Evolutionary conservation across 305 asterid genomes (phyloP).

Genomic region (Fraxinus angustifolia): DNA sequence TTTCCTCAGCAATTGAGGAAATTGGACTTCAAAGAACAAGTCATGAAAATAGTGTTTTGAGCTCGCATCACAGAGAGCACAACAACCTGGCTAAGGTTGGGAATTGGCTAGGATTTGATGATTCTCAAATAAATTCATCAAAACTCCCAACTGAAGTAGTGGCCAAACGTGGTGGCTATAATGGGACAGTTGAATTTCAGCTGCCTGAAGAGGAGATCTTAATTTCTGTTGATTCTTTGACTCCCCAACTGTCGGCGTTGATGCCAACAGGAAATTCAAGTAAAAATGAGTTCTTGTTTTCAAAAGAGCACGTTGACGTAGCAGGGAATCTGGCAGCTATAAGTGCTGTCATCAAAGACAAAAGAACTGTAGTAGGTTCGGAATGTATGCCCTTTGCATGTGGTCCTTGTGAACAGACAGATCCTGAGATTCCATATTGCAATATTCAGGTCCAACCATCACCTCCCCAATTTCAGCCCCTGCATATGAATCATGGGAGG

Average conservation of each 20-base stretch:
- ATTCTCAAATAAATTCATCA: slow-evolving; percentile 36
- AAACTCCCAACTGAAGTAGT: slow-evolving; percentile 35
- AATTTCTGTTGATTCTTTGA: slow-evolving; percentile 37
- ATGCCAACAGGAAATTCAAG: slow-evolving; percentile 41
- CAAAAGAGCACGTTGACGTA: slow-evolving; percentile 21
- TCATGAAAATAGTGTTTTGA: slow-evolving; percentile 27
- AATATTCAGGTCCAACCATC: slow-evolving; percentile 54
- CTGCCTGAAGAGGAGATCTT: slow-evolving; percentile 66
- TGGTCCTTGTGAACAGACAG: slow-evolving; percentile 50
- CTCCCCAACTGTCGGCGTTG: slow-evolving; percentile 31
- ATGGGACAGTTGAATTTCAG: slow-evolving; percentile 41
- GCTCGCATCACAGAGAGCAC: slow-evolving; percentile 41
- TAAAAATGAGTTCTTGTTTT: slow-evolving; percentile 33
- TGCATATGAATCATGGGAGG: slow-evolving; percentile 54
- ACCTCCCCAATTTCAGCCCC: slow-evolving; percentile 49
- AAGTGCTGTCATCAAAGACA: slow-evolving; percentile 43
- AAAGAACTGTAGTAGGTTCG: slow-evolving; percentile 39
- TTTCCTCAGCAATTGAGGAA: slow-evolving; percentile 36
- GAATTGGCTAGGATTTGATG: slow-evolving; percentile 55
- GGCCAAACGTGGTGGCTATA: slow-evolving; percentile 40
- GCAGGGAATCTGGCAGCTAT: slow-evolving; percentile 55
- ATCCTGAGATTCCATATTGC: slow-evolving; percentile 37
- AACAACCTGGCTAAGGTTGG: slow-evolving; percentile 39
- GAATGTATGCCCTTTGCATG: slow-evolving; percentile 43
- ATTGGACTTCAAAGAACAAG: slow-evolving; percentile 32